Base-by-base conservation (phyloP, 306 rosid species). In the Dalbergia oliveri region DNA sequence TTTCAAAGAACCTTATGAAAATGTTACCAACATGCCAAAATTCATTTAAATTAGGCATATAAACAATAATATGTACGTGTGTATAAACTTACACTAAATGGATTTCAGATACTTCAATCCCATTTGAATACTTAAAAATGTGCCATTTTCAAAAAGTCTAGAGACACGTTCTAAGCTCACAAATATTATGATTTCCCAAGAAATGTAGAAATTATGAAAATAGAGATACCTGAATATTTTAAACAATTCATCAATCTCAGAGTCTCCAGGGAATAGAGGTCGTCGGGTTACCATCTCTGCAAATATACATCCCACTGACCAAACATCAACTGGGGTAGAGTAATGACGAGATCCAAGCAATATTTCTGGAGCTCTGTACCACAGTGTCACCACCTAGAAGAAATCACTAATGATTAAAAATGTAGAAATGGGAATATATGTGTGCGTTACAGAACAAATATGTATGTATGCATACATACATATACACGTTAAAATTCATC, bases 281-380 rank as follows among this genome's bases (percentile, higher is more conserved):
- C 91, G 87, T 58, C 88, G 92, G 84, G 93, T 95, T 82, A 93
- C 85, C 99, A 95, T 95, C 94, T 95, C 99, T 56, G 99, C 98
- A 90, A 93, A 95, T 88, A 95, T 95, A 81, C 99, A 95, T 70
- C 99, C 99, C 82, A 95, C 99, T 4, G 99, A 95, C 99, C 99
- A 95, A 67, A 95, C 91, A 85, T 95, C 99, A 59, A 95, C 99
- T 5, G 99, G 99, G 51, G 99, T 95, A 39, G 99, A 95, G 82
- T 95, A 95, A 85, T 95, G 96, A 68, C 97, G 98, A 73, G 99
- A 93, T 79, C 99, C 99, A 74, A 95, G 99, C 87, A 95, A 86
- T 88, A 95, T 93, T 84, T 95, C 99, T 26, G 99, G 99, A 70
- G 99, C 99, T 90, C 99, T 89, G 76, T 95, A 95, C 99, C 99